Base-by-base conservation (phyloP, 2,329 filamentous ascomycete species). In the Apiospora koreana region DNA sequence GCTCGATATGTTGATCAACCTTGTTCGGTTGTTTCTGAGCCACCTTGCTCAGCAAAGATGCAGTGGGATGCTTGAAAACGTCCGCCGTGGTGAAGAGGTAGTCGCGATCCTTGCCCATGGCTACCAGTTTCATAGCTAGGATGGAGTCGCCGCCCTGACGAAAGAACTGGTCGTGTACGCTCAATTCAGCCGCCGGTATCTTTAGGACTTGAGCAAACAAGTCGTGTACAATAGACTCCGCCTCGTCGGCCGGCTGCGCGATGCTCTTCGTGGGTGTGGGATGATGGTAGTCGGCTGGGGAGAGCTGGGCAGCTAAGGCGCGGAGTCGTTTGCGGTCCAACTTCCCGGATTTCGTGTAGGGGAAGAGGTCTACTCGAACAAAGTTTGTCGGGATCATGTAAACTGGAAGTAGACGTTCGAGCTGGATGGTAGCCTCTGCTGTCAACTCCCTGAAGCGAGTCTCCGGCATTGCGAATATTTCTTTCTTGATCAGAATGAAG, bases 271-370 rank as follows among this genome's bases (percentile, higher is more conserved):
- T 41, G 38, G 38, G 38, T 41, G 38, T 12, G 9, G 38, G 38
- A 8, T 41, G 38, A 9, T 41, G 9, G 38, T 41, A 41, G 8
- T 41, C 38, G 38, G 9, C 8, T 41, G 38, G 38, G 14, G 38
- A 41, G 38, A 48, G 46, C n/a, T 48, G 46, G 2, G 9, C n/a
- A 8, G n/a, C 46, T 12, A 48, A 3, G 8, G 1, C 3, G 7
- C 35, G 54, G 38, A 64, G 54, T 3, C 3, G 8, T 25, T 38
- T 35, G 2, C 85, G 81, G 72, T 88, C 84, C 50, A 87, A 80
- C 73, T 88, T 86, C 69, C 88, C 79, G 0, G 85, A 85, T 0
- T 81, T 79, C 0, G 85, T 87, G 23, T 87, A 74, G 0, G 87
- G 87, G 23, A 88, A 80, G 9, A 80, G 75, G 62, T 80, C 81